phyloP scores from a whole-genome alignment of 225 moss, liverwort and hornwort species.

The Sphagnum tenellum region DNA sequence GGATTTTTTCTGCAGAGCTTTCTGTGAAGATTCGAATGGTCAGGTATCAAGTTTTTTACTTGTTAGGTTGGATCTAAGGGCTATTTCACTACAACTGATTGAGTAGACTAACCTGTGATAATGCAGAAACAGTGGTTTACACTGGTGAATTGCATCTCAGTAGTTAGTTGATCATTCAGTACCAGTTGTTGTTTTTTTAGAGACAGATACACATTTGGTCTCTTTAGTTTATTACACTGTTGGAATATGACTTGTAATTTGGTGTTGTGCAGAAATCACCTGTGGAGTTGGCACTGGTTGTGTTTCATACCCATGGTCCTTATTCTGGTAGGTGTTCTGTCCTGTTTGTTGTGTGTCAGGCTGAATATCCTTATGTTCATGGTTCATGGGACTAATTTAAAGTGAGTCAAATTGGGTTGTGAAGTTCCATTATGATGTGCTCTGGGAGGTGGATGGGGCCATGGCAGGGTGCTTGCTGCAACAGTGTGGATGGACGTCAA shows the following conservation, averaged over 20 bases:
- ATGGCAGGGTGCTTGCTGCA: slow-evolving; percentile 57
- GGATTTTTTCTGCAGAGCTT: slow-evolving; percentile 22
- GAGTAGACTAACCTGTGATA: background rate
- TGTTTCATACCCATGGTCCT: slow-evolving; percentile 61
- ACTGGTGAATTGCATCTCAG: too few relatives aligned
- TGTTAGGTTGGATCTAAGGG: background rate
- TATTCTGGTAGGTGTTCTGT: slow-evolving; percentile 42
- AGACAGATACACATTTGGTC: background rate
- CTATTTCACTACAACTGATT: background rate
- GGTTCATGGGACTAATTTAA: background rate
- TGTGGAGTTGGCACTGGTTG: slow-evolving; percentile 82
- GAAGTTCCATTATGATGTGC: background rate
- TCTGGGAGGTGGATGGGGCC: background rate
- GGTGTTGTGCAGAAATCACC: slow-evolving; percentile 53
- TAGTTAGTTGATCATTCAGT: too few relatives aligned
- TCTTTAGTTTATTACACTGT: background rate
- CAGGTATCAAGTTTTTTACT: slow-evolving; percentile 19
- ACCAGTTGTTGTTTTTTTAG: background rate
- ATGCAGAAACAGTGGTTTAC: too few relatives aligned
- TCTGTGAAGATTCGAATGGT: slow-evolving; percentile 34
- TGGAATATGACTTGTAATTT: background rate
- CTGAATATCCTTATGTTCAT: background rate
- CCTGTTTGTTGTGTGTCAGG: background rate
- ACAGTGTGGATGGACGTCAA: slow-evolving; percentile 92
- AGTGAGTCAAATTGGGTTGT: background rate